Evolutionary conservation across 495 filamentous ascomycete genomes (phyloP).

Genomic region (Podospora australis): DNA sequence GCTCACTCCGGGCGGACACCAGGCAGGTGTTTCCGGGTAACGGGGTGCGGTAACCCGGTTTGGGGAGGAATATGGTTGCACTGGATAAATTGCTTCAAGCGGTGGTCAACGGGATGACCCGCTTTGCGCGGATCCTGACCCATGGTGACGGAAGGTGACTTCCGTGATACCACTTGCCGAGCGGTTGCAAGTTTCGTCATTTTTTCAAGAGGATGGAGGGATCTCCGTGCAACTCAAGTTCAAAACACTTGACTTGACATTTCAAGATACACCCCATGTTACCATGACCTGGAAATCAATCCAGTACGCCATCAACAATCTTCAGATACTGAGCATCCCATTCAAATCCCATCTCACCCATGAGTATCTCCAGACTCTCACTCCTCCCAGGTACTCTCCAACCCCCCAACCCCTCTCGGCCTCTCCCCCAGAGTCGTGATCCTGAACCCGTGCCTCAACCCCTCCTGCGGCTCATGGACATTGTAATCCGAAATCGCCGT

Average conservation of each 20-base stretch:
- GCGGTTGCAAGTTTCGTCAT: too few species aligned
- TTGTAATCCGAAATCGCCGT: constrained; percentile 50
- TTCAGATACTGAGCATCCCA: too few species aligned
- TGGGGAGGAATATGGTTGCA: background rate
- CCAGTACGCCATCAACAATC: background rate
- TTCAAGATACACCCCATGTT: too few species aligned
- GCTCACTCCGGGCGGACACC: background rate
- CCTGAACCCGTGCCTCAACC: constrained; percentile 41
- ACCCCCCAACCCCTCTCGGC: constrained; percentile 38
- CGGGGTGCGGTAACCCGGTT: constrained; percentile 1
- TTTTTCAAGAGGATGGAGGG: too few species aligned
- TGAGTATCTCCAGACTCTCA: background rate
- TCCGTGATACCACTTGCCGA: too few species aligned
- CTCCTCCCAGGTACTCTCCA: constrained; percentile 33
- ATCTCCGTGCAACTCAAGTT: too few species aligned
- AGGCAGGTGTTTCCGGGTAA: background rate
- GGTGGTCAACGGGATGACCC: constrained; percentile 1
- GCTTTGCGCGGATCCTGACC: constrained; percentile 1
- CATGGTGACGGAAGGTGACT: background rate
- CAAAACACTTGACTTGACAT: too few species aligned
- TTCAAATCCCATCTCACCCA: too few species aligned
- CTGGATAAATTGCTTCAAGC: background rate
- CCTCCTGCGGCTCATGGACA: constrained; percentile 38
- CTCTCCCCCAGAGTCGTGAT: constrained; percentile 41
- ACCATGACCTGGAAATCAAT: too few species aligned